Percentiles rank a stretch among this genome's conserved stretches.
phyloP scores from a whole-genome alignment of 2,329 filamentous ascomycete genomes.

The Ceratocystis papillata region DNA sequence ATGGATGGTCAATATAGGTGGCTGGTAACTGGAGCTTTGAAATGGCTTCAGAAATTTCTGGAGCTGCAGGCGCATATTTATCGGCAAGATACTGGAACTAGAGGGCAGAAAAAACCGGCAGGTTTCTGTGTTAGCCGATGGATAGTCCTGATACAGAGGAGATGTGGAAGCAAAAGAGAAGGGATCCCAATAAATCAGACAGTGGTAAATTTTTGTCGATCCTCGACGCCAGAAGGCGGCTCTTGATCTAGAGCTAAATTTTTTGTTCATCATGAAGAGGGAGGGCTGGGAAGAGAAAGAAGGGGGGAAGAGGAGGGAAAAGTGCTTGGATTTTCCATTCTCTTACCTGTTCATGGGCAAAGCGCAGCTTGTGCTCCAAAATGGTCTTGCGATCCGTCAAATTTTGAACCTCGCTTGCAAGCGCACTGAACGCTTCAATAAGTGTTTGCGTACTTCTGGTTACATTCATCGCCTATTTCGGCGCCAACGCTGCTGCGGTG shows the following conservation, averaged over 20 bases:
- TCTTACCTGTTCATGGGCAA: slow-evolving; percentile 55
- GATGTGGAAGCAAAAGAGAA: slow-evolving; percentile 17
- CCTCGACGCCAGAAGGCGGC: slow-evolving; percentile 47
- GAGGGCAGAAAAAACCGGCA: background rate
- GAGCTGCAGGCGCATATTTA: slow-evolving; percentile 54
- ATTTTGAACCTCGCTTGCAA: slow-evolving; percentile 54
- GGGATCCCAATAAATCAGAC: slow-evolving; percentile 31
- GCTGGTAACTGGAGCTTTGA: slow-evolving; percentile 55
- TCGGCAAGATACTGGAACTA: slow-evolving; percentile 56
- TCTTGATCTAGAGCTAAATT: slow-evolving; percentile 79
- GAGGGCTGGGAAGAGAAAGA: slow-evolving; percentile 20
- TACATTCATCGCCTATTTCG: slow-evolving; percentile 24
- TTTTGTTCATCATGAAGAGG: slow-evolving; percentile 35
- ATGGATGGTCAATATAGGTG: slow-evolving; percentile 36
- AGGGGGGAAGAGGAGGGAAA: background rate
- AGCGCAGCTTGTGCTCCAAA: slow-evolving; percentile 55
- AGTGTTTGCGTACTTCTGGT: slow-evolving; percentile 40
- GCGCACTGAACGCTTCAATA: slow-evolving; percentile 52
- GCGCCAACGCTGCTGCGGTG: slow-evolving; percentile 24
- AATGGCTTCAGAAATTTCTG: slow-evolving; percentile 56
- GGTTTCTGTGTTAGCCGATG: slow-evolving; percentile 17
- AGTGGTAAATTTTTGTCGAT: slow-evolving; percentile 46
- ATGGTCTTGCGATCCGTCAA: slow-evolving; percentile 54
- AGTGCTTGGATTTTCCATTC: background rate
- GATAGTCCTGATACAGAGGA: background rate